Evolutionary conservation across 2,329 filamentous ascomycete species (phyloP).

Genomic region (Talaromyces sp.): DNA sequence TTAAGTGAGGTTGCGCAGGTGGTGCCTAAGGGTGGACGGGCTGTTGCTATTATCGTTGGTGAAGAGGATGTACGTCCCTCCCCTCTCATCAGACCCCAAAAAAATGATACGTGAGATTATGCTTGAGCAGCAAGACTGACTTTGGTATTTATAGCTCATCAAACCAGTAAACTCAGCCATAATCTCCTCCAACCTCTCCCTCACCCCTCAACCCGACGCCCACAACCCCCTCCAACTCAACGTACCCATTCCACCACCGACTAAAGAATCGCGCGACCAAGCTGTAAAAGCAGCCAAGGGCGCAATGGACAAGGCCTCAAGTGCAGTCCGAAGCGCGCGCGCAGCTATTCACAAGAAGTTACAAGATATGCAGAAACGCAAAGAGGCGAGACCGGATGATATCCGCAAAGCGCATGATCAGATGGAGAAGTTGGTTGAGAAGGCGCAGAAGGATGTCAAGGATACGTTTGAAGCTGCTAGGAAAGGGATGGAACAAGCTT

Average conservation of each 20-base stretch:
- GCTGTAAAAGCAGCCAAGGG: conserved; percentile 40
- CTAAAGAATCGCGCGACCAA: conserved; percentile 45
- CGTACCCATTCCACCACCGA: conserved; percentile 46
- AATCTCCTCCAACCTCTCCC: conserved; percentile 40
- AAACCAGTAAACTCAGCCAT: conserved; percentile 46
- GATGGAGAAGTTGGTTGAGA: conserved; percentile 48
- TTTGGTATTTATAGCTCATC: conserved; percentile 34
- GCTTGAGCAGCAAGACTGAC: background rate
- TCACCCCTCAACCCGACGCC: conserved; percentile 43
- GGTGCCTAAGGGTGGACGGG: conserved; percentile 60
- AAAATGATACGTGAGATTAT: too few relatives aligned
- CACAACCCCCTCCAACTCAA: conserved; percentile 46
- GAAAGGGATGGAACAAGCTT: conserved; percentile 37
- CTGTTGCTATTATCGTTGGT: conserved; percentile 60
- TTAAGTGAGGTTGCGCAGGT: conserved; percentile 65
- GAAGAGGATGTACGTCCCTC: conserved; percentile 57
- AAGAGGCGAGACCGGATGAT: conserved; percentile 44
- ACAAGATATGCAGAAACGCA: conserved; percentile 45
- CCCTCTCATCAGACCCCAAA: background rate
- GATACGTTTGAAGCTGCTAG: conserved; percentile 43
- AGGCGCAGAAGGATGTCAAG: conserved; percentile 47
- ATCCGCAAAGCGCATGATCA: conserved; percentile 45
- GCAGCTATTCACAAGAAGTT: conserved; percentile 45
- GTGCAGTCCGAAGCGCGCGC: conserved; percentile 42
- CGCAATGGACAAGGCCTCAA: conserved; percentile 43